Conservation (phyloP, 495 filamentous ascomycete species). For the Penicillium bovifimosum region DNA sequence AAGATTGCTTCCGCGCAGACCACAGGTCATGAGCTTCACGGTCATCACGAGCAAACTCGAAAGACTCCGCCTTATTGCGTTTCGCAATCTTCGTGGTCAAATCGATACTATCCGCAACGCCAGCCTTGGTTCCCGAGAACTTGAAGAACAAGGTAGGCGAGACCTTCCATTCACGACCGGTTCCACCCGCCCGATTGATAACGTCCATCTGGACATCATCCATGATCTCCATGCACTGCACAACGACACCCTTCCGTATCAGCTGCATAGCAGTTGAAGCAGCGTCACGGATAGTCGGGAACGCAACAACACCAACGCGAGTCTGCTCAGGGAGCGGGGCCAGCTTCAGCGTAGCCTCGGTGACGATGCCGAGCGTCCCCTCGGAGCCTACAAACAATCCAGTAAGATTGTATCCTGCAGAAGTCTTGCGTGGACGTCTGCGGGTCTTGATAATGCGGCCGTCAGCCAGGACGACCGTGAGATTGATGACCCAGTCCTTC, state of each 20-base stretch:
- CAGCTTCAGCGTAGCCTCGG: conserved; percentile 80
- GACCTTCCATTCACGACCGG: conserved; percentile 65
- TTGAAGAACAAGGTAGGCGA: conserved; percentile 93
- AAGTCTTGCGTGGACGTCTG: conserved; percentile 59
- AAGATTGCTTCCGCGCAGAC: conserved; percentile 79
- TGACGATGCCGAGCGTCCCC: conserved; percentile 85
- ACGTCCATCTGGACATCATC: conserved; percentile 94
- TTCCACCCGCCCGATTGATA: conserved; percentile 76
- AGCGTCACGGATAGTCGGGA: conserved; percentile 70
- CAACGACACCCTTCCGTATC: conserved; percentile 72
- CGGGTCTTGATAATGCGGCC: conserved; percentile 85
- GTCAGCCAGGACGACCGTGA: conserved; percentile 91
- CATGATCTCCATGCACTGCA: conserved; percentile 86
- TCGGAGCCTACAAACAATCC: conserved; percentile 86
- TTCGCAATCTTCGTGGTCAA: conserved; percentile 65
- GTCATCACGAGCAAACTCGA: conserved; percentile 71
- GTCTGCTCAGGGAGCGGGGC: conserved; percentile 70
- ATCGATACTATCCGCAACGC: conserved; percentile 77
- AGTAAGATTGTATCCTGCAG: conserved; percentile 83
- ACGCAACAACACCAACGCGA: conserved; percentile 80
- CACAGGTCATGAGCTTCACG: conserved; percentile 73
- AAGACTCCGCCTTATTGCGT: conserved; percentile 54
- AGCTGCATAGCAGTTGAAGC: conserved; percentile 76
- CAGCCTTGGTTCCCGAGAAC: conserved; percentile 68
- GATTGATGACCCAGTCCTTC: conserved; percentile 88